Evolutionary conservation across 257 asterid species (phyloP).

Genomic region (Apocynum venetum): DNA sequence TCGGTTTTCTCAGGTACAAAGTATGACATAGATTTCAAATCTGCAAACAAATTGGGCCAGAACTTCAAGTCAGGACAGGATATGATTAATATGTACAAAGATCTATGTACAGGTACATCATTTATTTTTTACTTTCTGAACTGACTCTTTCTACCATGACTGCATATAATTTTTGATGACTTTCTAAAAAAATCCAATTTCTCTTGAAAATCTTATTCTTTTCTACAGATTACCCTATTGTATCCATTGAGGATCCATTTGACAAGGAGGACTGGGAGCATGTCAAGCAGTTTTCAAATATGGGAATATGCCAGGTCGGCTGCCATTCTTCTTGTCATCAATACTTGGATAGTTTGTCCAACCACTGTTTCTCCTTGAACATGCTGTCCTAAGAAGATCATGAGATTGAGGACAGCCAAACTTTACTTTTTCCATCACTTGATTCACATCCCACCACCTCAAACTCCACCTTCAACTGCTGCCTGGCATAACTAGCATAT

Average conservation of each 20-base stretch:
- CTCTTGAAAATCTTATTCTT: background rate
- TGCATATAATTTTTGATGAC: background rate
- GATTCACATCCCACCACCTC: background rate
- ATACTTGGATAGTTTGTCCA: constrained; percentile 2
- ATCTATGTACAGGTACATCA: constrained; percentile 70
- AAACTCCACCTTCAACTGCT: background rate
- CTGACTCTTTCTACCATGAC: constrained; percentile 5
- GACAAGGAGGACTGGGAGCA: constrained; percentile 99
- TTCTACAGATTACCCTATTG: constrained; percentile 71
- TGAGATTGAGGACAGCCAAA: constrained; percentile 1
- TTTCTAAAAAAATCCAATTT: background rate
- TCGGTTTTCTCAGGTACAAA: constrained; percentile 60
- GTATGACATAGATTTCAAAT: constrained; percentile 85
- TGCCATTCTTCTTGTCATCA: constrained; percentile 21
- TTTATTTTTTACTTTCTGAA: constrained; percentile 8
- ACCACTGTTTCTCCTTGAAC: background rate
- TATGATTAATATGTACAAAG: constrained; percentile 82
- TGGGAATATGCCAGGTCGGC: constrained; percentile 87
- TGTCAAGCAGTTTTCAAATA: constrained; percentile 60
- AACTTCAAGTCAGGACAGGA: constrained; percentile 93
- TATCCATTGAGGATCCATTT: constrained; percentile 96
- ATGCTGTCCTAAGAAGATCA: background rate
- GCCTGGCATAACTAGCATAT: background rate
- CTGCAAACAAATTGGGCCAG: constrained; percentile 80
- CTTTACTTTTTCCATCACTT: background rate